Evolutionary conservation across 2,329 filamentous ascomycete species (phyloP), one percentile per base, ranked within the genome.

Genomic region (Cladosporium sp.): DNA sequence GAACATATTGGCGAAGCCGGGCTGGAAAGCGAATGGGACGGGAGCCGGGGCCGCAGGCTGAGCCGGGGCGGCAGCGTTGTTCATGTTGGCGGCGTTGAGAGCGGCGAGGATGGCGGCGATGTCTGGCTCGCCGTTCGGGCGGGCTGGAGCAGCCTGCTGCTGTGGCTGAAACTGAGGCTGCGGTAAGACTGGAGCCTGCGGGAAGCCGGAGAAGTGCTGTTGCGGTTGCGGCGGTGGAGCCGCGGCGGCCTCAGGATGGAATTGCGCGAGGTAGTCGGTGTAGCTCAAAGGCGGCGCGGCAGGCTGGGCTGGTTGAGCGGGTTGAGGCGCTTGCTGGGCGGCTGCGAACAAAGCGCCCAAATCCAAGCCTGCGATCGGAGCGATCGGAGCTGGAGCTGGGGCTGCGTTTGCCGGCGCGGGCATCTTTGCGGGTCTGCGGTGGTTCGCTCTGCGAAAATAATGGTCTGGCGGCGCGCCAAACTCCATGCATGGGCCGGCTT

Each of bases 401-500:
- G 28, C 31, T 18, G 44, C 4, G n/a, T 13, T n/a, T 14, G 52
- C 32, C 14, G 46, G 9, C 32, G 35, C 11, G 28, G 18, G 16
- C 14, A 34, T 46, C 18, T 40, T 41, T 8, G 50, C 43, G 19
- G 32, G 38, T 9, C 46, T 38, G 13, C 44, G 45, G 6, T 37
- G 38, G 22, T 28, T 28, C 13, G 38, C 52, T 31, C 66, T 61
- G 33, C 51, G 53, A 19, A 46, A 45, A 34, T 55, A 64, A 49
- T 61, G 61, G 14, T 63, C 58, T 22, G 63, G 61, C 13, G 71
- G 69, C 10, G 59, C 32, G 3, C 73, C 74, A 54, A 77, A 75
- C 4, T 65, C 56, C 18, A 64, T 68, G 4, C 66, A 58, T 3
- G 52, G 41, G 6, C 52, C 59, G 7, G 54, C 50, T 9, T 56